phyloP scores from a whole-genome alignment of 805 yeast genomes.

The Pichia kluyveri region DNA sequence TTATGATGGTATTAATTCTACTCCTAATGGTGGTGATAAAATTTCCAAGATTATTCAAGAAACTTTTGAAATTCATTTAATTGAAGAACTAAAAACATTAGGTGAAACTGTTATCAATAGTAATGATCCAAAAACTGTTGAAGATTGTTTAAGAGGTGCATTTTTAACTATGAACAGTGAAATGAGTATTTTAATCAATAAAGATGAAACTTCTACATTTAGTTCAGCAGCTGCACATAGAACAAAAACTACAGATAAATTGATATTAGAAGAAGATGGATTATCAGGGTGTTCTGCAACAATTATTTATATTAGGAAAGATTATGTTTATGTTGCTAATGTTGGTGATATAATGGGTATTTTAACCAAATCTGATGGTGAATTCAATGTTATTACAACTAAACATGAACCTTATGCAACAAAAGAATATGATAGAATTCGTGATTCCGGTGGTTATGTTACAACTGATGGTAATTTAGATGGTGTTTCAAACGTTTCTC shows the following conservation, averaged over 20 bases:
- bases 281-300: conserved; percentile 81
- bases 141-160: conserved; percentile 74
- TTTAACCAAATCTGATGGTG: conserved; percentile 73
- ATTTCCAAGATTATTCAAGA: conserved; percentile 69
- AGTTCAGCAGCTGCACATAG: conserved; percentile 43
- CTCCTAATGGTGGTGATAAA: conserved; percentile 47
- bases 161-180: conserved; percentile 76
- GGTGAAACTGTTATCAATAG: conserved; percentile 29
- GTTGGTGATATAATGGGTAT: conserved; percentile 87
- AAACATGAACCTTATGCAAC: conserved; percentile 79
- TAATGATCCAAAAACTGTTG: conserved; percentile 39
- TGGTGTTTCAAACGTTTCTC: conserved; percentile 71
- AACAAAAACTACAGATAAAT: conserved; percentile 41
- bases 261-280: conserved; percentile 56
- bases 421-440: conserved; percentile 72
- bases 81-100: conserved; percentile 47
- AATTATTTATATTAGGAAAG: conserved; percentile 66
- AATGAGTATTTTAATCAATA: conserved; percentile 52
- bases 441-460: conserved; percentile 89
- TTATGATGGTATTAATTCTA: conserved; percentile 74
- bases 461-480: conserved; percentile 78
- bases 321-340: conserved; percentile 68
- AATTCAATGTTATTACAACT: conserved; percentile 59
- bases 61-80: conserved; percentile 56
- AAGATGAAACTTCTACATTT: conserved; percentile 32